phyloP scores from a whole-genome alignment of 2,329 filamentous ascomycete genomes.

The Neurospora sp. region DNA sequence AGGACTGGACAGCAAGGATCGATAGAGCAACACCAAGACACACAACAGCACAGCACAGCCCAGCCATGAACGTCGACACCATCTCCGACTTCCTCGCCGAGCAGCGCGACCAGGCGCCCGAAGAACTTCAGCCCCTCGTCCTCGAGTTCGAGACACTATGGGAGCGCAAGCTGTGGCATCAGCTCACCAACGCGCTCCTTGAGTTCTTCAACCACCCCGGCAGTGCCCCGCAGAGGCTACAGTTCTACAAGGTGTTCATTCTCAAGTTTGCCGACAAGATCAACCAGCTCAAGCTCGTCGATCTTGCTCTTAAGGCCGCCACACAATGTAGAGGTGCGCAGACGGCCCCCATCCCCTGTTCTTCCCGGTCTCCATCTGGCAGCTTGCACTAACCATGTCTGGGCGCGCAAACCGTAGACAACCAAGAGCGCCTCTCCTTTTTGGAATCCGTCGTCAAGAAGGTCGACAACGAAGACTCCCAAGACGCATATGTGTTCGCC shows the following conservation, averaged over 20 bases:
- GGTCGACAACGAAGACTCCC: slow-evolving; percentile 84
- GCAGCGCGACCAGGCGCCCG: slow-evolving; percentile 78
- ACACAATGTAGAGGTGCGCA: slow-evolving; percentile 67
- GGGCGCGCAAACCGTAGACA: slow-evolving; percentile 47
- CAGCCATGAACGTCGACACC: slow-evolving; percentile 69
- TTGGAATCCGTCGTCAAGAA: slow-evolving; percentile 74
- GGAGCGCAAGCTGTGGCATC: slow-evolving; percentile 99
- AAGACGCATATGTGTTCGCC: slow-evolving; percentile 93
- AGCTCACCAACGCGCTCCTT: slow-evolving; percentile 82
- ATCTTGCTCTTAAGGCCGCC: slow-evolving; percentile 77
- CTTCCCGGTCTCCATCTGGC: slow-evolving; percentile 1
- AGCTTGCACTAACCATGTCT: not conserved
- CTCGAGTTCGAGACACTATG: slow-evolving; percentile 92
- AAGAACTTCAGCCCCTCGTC: slow-evolving; percentile 79
- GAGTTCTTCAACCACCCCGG: slow-evolving; percentile 77
- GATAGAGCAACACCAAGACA: not conserved
- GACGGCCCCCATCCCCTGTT: not conserved
- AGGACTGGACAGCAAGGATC: slow-evolving; percentile 4
- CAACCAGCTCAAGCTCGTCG: slow-evolving; percentile 95
- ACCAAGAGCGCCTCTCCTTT: slow-evolving; percentile 77
- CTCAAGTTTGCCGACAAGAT: slow-evolving; percentile 96
- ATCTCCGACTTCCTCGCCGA: slow-evolving; percentile 88
- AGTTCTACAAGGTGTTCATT: slow-evolving; percentile 90
- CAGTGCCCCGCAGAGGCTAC: slow-evolving; percentile 75
- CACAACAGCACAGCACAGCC: slow-evolving; percentile 1